phyloP scores from a whole-genome alignment of 2,329 filamentous ascomycete genomes.

The Sordariomycetes sp. region DNA sequence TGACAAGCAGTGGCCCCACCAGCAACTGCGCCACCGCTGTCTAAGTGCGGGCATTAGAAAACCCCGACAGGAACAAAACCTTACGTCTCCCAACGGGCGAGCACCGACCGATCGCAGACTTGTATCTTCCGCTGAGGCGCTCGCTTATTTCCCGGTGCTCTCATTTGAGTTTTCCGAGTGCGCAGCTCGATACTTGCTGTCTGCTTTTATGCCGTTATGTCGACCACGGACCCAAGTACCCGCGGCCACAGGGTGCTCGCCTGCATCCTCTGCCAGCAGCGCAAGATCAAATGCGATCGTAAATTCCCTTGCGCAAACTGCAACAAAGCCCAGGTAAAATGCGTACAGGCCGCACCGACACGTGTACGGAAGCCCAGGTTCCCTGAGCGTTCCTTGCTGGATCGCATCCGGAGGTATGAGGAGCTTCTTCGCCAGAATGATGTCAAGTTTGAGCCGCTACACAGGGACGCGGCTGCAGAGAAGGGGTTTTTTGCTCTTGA shows the following conservation, averaged over 20 bases:
- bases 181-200: neutral
- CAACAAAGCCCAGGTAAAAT: conserved; percentile 8
- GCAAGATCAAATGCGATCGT: conserved; percentile 3
- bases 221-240: neutral
- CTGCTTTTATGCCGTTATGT: neutral
- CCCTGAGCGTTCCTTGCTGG: conserved; percentile 49
- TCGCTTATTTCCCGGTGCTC: no score
- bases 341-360: conserved; percentile 12
- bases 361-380: conserved; percentile 24
- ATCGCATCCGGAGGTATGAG: conserved; percentile 49
- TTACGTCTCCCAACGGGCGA: no score
- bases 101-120: no score
- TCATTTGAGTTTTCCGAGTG: no score
- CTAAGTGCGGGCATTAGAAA: no score
- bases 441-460: conserved; percentile 41
- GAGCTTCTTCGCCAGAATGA: conserved; percentile 42
- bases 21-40: no score
- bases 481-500: no score
- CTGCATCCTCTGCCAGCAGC: neutral
- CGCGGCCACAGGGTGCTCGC: neutral
- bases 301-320: conserved; percentile 2
- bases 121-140: no score
- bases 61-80: no score
- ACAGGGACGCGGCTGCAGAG: conserved; percentile 6
- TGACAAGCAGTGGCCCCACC: no score